phyloP scores from a whole-genome alignment of 352 stramenopile genomes.

The Globisporangium paddicum region DNA sequence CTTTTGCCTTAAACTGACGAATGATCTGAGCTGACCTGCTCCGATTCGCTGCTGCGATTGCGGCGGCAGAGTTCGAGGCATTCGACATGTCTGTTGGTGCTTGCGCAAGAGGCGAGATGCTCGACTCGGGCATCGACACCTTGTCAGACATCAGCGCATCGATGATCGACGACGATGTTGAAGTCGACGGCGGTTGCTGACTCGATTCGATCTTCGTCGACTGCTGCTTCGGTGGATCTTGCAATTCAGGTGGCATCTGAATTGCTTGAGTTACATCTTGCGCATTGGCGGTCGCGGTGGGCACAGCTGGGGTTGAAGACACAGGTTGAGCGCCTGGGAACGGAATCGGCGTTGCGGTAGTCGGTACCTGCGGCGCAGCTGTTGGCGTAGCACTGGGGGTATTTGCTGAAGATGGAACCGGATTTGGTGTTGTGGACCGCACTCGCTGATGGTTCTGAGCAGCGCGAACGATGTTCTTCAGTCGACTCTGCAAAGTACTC shows the following conservation, averaged over 20 bases:
- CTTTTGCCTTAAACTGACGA: conserved; percentile 72
- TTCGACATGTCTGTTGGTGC: conserved; percentile 5
- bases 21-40: conserved; percentile 80
- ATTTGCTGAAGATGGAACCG: conserved; percentile 13
- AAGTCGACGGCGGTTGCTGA: conserved; percentile 16
- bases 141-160: conserved; percentile 45
- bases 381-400: background rate
- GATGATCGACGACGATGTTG: conserved; percentile 28
- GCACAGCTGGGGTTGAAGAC: background rate
- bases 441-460: conserved; percentile 59
- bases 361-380: conserved; percentile 10
- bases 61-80: conserved; percentile 16
- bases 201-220: conserved; percentile 26
- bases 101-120: conserved; percentile 26
- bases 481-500: conserved; percentile 91
- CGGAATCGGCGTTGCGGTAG: conserved; percentile 36
- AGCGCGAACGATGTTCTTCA: conserved; percentile 93
- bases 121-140: conserved; percentile 27
- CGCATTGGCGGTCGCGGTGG: conserved; percentile 16
- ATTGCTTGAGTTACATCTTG: conserved; percentile 42
- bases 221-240: conserved; percentile 30
- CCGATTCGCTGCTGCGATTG: conserved; percentile 31
- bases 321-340: conserved; percentile 56
- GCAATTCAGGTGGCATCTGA: conserved; percentile 72
- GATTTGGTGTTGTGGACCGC: conserved; percentile 25